These are phyloP conservation scores for Thermothelomyces thermophilus DNA, from an alignment of 2,329 filamentous ascomycete genomes.

Conservation along the genomic window DNA sequence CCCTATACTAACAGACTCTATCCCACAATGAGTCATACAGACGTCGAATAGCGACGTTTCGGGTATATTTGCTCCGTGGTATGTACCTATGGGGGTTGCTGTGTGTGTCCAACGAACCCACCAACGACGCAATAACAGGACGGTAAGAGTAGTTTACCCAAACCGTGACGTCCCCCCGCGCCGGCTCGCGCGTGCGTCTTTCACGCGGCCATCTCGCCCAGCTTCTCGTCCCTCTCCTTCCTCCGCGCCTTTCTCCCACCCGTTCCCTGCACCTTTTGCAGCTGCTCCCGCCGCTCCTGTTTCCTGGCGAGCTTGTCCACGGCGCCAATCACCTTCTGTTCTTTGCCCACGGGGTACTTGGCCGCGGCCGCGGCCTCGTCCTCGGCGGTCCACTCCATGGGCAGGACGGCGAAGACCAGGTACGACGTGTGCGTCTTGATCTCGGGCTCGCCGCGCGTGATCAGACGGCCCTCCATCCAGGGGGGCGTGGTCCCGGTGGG, in stretches of 20 bases:
- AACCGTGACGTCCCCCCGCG: no score
- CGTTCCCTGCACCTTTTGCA: constrained; percentile 28
- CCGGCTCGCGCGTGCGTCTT: no score
- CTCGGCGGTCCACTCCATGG: constrained; percentile 75
- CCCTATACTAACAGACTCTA: no score
- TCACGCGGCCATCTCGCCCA: constrained; percentile 15
- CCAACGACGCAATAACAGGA: no score
- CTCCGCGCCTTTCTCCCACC: constrained; percentile 20
- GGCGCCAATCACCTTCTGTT: constrained; percentile 44
- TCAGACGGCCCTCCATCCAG: constrained; percentile 69
- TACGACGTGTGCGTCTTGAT: constrained; percentile 97
- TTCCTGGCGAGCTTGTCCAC: constrained; percentile 49
- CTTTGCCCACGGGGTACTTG: constrained; percentile 56
- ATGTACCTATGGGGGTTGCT: no score
- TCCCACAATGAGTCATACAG: no score
- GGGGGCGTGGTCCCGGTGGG: constrained; percentile 36
- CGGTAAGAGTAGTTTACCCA: no score
- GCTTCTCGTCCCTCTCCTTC: constrained; percentile 22
- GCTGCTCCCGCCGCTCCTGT: constrained; percentile 48
- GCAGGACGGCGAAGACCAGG: constrained; percentile 83
- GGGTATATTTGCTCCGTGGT: no score
- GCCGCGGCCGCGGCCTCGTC: constrained; percentile 65
- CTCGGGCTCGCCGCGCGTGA: constrained; percentile 78
- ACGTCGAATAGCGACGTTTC: no score
- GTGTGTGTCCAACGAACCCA: no score